phyloP scores from a whole-genome alignment of 2,329 filamentous ascomycete genomes.

The Fragosphaeria purpurea region DNA sequence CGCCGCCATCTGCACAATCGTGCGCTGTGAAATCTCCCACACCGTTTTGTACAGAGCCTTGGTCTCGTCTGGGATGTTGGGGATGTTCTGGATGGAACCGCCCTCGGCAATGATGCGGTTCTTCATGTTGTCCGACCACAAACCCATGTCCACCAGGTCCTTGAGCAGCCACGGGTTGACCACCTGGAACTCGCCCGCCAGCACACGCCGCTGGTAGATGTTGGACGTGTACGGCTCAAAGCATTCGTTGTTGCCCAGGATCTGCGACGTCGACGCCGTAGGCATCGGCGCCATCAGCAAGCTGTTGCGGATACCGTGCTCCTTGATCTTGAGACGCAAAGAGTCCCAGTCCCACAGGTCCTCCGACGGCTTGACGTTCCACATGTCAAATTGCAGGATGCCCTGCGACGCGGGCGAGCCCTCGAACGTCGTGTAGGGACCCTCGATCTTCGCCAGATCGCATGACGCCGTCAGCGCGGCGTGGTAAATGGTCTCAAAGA shows the following conservation, averaged over 20 bases:
- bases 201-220: slow-evolving; percentile 96
- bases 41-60: slow-evolving; percentile 99
- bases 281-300: slow-evolving; percentile 95
- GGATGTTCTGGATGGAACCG: slow-evolving; percentile 92
- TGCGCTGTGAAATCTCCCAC: slow-evolving; percentile 96
- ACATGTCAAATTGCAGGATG: slow-evolving; percentile 97
- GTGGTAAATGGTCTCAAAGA: slow-evolving; percentile 99
- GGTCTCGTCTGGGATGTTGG: slow-evolving; percentile 91
- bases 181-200: slow-evolving; percentile 98
- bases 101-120: slow-evolving; percentile 98
- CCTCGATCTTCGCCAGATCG: slow-evolving; percentile 72
- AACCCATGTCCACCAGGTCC: slow-evolving; percentile 92
- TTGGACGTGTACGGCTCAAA: slow-evolving; percentile 99
- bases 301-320: slow-evolving; percentile 92
- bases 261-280: slow-evolving; percentile 93
- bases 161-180: slow-evolving; percentile 98
- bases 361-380: slow-evolving; percentile 74
- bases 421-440: slow-evolving; percentile 81
- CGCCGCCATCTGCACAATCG: slow-evolving; percentile 93
- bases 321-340: slow-evolving; percentile 82
- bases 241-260: slow-evolving; percentile 98
- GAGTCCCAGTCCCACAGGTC: slow-evolving; percentile 94
- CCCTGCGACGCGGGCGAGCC: slow-evolving; percentile 92
- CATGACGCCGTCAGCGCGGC: slow-evolving; percentile 83
- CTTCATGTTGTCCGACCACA: slow-evolving; percentile 99